A percentile compares a stretch with the other conserved stretches of the same genome.
Conservation (phyloP, 306 rosid species). For the Fragaria nilgerrensis region DNA sequence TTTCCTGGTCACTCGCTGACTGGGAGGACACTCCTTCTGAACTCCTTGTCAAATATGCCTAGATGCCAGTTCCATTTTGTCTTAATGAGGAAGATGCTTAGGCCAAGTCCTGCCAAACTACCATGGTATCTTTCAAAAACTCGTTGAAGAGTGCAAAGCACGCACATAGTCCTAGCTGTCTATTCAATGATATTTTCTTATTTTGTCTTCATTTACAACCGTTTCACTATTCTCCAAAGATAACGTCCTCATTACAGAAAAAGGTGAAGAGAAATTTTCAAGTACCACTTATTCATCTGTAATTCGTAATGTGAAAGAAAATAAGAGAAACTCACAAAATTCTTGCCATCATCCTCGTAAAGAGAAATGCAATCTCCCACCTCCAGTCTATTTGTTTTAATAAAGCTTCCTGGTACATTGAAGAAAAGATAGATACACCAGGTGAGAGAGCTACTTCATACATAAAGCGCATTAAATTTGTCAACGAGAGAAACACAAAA, state of each 20-base stretch:
- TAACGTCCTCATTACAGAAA: neutral
- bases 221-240: neutral
- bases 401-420: conserved; percentile 45
- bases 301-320: conserved; percentile 5
- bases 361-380: conserved; percentile 56
- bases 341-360: conserved; percentile 46
- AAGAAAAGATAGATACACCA: neutral
- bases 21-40: neutral
- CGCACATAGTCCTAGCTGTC: conserved; percentile 15
- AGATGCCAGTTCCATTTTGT: neutral
- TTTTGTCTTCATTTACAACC: neutral
- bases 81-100: neutral
- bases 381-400: conserved; percentile 38
- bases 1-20: neutral
- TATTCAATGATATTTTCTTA: neutral
- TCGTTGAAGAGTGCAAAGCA: neutral
- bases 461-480: neutral
- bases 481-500: neutral
- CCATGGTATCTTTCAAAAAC: neutral
- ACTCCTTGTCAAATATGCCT: neutral
- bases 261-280: conserved; percentile 13
- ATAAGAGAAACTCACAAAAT: conserved; percentile 48
- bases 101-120: conserved; percentile 4
- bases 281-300: neutral
- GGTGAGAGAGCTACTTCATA: neutral